phyloP scores from a whole-genome alignment of 2,329 filamentous ascomycete species.

The Raffaelea deltoideospora region DNA sequence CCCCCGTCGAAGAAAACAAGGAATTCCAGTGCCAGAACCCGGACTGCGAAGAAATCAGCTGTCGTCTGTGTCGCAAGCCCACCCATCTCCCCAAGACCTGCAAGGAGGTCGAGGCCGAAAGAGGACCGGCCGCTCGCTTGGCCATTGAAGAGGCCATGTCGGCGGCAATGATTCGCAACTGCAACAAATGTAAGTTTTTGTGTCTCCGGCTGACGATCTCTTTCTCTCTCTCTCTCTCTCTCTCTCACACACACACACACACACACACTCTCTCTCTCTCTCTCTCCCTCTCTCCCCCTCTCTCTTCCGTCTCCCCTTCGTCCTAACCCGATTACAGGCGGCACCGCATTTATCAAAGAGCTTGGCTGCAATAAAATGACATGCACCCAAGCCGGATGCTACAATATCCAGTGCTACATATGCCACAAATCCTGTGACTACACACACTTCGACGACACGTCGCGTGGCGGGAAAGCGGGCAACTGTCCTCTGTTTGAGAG shows the following conservation, averaged over 20 bases:
- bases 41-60: slow-evolving; percentile 48
- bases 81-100: slow-evolving; percentile 63
- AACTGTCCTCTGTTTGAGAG: slow-evolving; percentile 57
- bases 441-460: slow-evolving; percentile 48
- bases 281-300: no score
- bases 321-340: slow-evolving; percentile 22
- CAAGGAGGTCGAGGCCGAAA: slow-evolving; percentile 46
- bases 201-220: not conserved
- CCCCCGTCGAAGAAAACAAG: slow-evolving; percentile 48
- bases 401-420: slow-evolving; percentile 48
- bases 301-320: slow-evolving; percentile 5
- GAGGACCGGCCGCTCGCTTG: slow-evolving; percentile 45
- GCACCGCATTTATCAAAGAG: slow-evolving; percentile 66
- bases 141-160: slow-evolving; percentile 76
- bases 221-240: no score
- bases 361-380: slow-evolving; percentile 73
- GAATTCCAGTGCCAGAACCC: slow-evolving; percentile 60
- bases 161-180: slow-evolving; percentile 58
- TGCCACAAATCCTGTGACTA: slow-evolving; percentile 57
- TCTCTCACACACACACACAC: no score
- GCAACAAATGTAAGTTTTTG: slow-evolving; percentile 42
- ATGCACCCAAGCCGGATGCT: slow-evolving; percentile 41
- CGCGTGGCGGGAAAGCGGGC: slow-evolving; percentile 28
- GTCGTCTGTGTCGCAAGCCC: slow-evolving; percentile 50
- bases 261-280: no score